A percentile compares a stretch with the other conserved stretches of the same genome.
These are phyloP conservation scores for Fusarium piperis DNA, from an alignment of 2,329 filamentous ascomycete genomes.

Conservation along the genomic window DNA sequence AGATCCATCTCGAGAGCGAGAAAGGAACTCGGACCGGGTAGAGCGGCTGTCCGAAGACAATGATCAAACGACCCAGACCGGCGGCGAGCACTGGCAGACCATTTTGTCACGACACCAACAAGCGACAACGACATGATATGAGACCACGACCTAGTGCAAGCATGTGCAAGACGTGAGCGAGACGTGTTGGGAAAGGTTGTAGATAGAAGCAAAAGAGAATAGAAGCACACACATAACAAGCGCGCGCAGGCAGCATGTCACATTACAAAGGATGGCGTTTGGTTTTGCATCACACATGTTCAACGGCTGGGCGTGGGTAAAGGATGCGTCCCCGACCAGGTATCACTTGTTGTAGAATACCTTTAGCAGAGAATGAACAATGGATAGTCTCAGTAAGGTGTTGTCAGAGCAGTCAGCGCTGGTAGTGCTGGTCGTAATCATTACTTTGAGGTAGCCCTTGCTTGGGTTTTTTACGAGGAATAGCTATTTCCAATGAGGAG, in stretches of 20 bases:
- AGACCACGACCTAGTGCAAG: constrained; percentile 22
- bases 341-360: constrained; percentile 14
- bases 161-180: constrained; percentile 12
- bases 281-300: constrained; percentile 29
- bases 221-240: constrained; percentile 19
- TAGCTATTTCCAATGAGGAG: background rate
- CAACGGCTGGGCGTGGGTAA: constrained; percentile 8
- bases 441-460: background rate
- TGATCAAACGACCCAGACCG: constrained; percentile 16
- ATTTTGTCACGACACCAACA: constrained; percentile 22
- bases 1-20: constrained; percentile 60
- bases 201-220: constrained; percentile 36
- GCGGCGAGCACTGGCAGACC: constrained; percentile 19
- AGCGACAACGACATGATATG: constrained; percentile 26
- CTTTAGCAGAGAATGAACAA: constrained; percentile 17
- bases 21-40: constrained; percentile 40
- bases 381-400: constrained; percentile 2
- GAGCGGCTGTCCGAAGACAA: constrained; percentile 14
- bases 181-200: constrained; percentile 26
- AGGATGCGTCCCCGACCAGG: background rate
- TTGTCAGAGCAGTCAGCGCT: too few relatives aligned
- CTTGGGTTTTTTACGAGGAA: background rate
- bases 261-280: constrained; percentile 26
- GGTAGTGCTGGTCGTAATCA: background rate
- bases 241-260: constrained; percentile 12